Evolutionary conservation across 1,284 basidiomycete species (phyloP), one percentile per base, ranked within the genome.

Genomic region (Sutorius eximius): DNA sequence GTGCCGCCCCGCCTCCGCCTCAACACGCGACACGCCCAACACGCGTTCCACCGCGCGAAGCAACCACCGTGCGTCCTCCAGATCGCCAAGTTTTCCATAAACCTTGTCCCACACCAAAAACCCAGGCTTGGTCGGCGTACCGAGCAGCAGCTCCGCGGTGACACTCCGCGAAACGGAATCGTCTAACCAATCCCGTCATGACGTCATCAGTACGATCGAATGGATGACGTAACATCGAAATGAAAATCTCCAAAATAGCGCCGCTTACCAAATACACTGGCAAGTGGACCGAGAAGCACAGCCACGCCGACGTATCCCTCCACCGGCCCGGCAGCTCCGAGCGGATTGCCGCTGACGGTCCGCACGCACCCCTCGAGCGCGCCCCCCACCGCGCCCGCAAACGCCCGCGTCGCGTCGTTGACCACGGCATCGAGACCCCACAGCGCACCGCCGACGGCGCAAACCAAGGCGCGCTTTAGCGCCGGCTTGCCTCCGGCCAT

Each of bases 101-200:
- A 91, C 84, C 70, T 91, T 94, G 53, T 95, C 93, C 82, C 85
- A 92, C 20, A 95, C 66, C 38, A 97, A 68, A 74, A 96, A 96
- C 1, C 89, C 88, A 0, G 93, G 90, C 67, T 93, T 96, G 7
- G 78, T 69, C 1, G 77, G 68, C 2, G 75, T 75, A 9, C 77
- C 65, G 8, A 71, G 65, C 11, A 87, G 69, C 0, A 76, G 71
- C 43, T 80, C 76, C 11, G 83, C 60, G 1, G 71, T 72, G 18
- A 77, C 46, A 65, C 83, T 77, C 54, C 62, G 69, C 24, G 73
- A 67, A 20, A 75, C 64, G 12, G 67, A 37, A 32, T 65, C 64
- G 38, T 60, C 72, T 73, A n/a, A n/a, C n/a, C n/a, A n/a, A n/a
- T n/a, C n/a, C n/a, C n/a, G 46, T 9, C 15, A 56, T 48, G 30